phyloP scores from a whole-genome alignment of 2,329 filamentous ascomycete species.

The Ophiobolus disseminans region DNA sequence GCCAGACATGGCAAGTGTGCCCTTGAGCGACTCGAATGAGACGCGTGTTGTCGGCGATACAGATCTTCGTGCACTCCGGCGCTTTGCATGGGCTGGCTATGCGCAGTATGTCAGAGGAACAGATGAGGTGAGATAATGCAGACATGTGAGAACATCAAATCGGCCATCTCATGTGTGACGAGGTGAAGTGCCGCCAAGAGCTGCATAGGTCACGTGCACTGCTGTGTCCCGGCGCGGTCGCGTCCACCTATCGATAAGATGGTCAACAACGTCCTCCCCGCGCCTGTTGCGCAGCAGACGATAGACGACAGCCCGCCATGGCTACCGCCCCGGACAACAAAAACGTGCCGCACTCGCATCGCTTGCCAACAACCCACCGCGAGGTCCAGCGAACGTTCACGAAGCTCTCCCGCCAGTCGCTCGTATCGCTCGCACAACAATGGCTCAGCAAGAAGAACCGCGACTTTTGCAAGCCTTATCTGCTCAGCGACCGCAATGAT shows the following conservation, averaged over 20 bases:
- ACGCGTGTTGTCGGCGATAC: no score
- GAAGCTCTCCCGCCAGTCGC: constrained; percentile 73
- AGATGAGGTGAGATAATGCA: not conserved
- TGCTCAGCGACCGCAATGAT: constrained; percentile 53
- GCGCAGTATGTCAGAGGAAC: no score
- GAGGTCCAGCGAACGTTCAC: constrained; percentile 71
- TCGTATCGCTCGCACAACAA: constrained; percentile 74
- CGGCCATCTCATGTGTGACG: no score
- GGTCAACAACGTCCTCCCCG: constrained; percentile 29
- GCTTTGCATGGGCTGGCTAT: no score
- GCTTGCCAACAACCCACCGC: constrained; percentile 69
- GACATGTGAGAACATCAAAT: not conserved
- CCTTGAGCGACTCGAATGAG: no score
- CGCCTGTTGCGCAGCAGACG: constrained; percentile 28
- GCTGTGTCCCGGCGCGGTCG: constrained; percentile 4
- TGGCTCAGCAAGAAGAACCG: constrained; percentile 77
- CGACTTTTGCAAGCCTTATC: constrained; percentile 65
- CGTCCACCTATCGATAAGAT: constrained; percentile 29
- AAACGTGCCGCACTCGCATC: constrained; percentile 73
- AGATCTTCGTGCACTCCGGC: no score
- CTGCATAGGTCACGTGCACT: constrained; percentile 19
- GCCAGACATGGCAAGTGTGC: no score
- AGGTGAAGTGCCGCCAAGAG: constrained; percentile 4
- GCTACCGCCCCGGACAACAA: constrained; percentile 74
- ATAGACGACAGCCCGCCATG: constrained; percentile 37